phyloP scores from a whole-genome alignment of 2,329 filamentous ascomycete genomes.

The Dothiorella sarmentorum region DNA sequence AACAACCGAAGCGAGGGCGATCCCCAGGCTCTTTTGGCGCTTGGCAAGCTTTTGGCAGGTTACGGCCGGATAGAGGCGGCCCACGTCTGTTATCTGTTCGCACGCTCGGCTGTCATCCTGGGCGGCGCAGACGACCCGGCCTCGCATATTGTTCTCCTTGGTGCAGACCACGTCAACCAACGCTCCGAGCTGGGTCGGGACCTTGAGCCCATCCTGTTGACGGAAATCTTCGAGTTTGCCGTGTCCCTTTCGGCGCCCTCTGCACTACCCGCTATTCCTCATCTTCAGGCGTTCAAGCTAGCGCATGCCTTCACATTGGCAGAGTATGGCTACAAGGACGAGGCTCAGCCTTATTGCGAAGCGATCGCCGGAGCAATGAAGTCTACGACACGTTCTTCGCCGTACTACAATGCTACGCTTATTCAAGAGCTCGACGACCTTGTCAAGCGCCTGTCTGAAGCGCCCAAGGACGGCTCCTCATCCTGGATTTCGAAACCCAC shows the following conservation, averaged over 20 bases:
- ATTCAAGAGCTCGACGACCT: conserved; percentile 79
- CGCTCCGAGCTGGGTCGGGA: conserved; percentile 73
- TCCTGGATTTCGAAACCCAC: conserved; percentile 94
- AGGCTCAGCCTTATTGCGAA: conserved; percentile 90
- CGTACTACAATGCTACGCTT: conserved; percentile 77
- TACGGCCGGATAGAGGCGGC: conserved; percentile 90
- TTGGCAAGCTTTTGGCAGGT: conserved; percentile 76
- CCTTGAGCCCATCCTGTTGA: conserved; percentile 84
- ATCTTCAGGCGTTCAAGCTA: conserved; percentile 87
- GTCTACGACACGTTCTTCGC: conserved; percentile 76
- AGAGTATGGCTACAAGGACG: conserved; percentile 75
- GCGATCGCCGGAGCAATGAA: conserved; percentile 72
- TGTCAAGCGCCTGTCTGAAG: conserved; percentile 75
- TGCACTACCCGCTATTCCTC: conserved; percentile 62
- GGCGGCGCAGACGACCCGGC: conserved; percentile 79
- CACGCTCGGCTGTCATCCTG: conserved; percentile 66
- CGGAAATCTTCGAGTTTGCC: conserved; percentile 92
- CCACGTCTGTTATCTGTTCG: conserved; percentile 91
- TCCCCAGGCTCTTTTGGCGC: conserved; percentile 68
- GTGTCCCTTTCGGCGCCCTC: conserved; percentile 62
- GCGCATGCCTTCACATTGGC: conserved; percentile 81
- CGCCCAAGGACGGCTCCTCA: conserved; percentile 73
- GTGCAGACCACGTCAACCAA: conserved; percentile 73
- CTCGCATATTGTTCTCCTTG: conserved; percentile 76
- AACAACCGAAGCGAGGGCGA: conserved; percentile 86